Percentiles rank a stretch among this genome's conserved stretches.
phyloP scores from a whole-genome alignment of 2,329 filamentous ascomycete species.

The Xylaria sp. region DNA sequence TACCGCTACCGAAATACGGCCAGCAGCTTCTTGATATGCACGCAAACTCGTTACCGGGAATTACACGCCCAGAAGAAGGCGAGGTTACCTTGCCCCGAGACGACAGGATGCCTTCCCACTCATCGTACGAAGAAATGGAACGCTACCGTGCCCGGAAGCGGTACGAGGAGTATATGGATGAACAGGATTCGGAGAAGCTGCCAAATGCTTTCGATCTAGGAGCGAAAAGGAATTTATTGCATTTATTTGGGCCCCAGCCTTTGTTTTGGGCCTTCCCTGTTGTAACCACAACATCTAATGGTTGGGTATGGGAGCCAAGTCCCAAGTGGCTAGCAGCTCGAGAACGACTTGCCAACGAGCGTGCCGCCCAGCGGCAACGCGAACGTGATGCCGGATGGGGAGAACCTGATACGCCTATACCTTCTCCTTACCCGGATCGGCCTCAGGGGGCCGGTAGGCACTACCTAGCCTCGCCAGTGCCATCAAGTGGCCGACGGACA shows the following conservation, averaged over 20 bases:
- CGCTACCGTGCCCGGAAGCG: slow-evolving; percentile 64
- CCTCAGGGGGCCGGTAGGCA: slow-evolving; percentile 50
- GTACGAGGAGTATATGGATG: slow-evolving; percentile 82
- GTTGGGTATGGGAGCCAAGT: slow-evolving; percentile 93
- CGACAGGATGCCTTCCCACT: slow-evolving; percentile 53
- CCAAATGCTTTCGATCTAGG: slow-evolving; percentile 96
- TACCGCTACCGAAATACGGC: slow-evolving; percentile 68
- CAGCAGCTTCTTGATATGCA: slow-evolving; percentile 85
- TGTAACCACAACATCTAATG: slow-evolving; percentile 87
- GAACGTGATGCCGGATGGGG: slow-evolving; percentile 78
- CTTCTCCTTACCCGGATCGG: slow-evolving; percentile 41
- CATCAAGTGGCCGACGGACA: slow-evolving; percentile 51
- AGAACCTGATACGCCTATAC: slow-evolving; percentile 47
- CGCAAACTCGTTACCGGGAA: slow-evolving; percentile 81
- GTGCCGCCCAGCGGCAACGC: slow-evolving; percentile 69
- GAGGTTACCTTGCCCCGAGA: slow-evolving; percentile 63
- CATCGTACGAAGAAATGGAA: slow-evolving; percentile 67
- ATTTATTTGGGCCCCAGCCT: slow-evolving; percentile 82
- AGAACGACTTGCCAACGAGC: slow-evolving; percentile 68
- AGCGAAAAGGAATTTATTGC: slow-evolving; percentile 78
- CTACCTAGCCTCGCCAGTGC: slow-evolving; percentile 45
- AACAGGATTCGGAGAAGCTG: slow-evolving; percentile 86
- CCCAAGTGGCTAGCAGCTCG: slow-evolving; percentile 79
- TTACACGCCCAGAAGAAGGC: slow-evolving; percentile 84
- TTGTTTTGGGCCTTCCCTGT: slow-evolving; percentile 84